Evolutionary conservation across 768 basidiomycete genomes (phyloP).

Genomic region (Mycena capillaripes): DNA sequence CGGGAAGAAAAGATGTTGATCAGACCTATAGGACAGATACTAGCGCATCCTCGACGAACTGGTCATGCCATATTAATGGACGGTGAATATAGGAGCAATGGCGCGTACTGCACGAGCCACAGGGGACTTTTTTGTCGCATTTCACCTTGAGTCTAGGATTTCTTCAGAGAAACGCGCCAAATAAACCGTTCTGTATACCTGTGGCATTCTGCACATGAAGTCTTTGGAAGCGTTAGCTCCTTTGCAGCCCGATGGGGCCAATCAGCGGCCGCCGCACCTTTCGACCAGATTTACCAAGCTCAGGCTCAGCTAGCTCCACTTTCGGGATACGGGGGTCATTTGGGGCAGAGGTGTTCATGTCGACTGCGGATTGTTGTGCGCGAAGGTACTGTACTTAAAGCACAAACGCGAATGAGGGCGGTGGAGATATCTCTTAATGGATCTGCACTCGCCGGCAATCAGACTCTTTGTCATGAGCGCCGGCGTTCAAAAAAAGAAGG

Average conservation of each 20-base stretch:
- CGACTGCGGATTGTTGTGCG: background rate
- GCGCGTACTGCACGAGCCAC: conserved; percentile 25
- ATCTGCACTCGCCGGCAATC: too few relatives aligned
- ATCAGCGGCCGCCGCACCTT: background rate
- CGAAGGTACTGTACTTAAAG: background rate
- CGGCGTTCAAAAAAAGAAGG: too few relatives aligned
- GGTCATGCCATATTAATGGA: background rate
- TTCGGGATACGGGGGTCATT: background rate
- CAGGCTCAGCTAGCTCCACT: background rate
- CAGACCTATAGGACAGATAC: conserved; percentile 46
- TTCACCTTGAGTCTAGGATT: conserved; percentile 53
- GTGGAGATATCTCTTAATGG: too few relatives aligned
- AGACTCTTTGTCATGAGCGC: too few relatives aligned
- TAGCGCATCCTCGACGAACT: conserved; percentile 48
- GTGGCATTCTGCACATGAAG: conserved; percentile 32
- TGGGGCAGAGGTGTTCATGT: background rate
- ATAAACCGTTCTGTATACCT: background rate
- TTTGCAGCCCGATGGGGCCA: background rate
- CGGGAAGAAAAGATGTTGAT: conserved; percentile 17
- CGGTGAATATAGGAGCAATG: background rate
- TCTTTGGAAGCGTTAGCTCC: conserved; percentile 1
- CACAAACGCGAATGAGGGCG: too few relatives aligned
- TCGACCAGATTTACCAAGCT: background rate
- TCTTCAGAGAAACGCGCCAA: background rate
- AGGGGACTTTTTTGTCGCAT: conserved; percentile 52